Conservation (phyloP, 2,329 filamentous ascomycete genomes). For the Macroventuria anomochaeta region DNA sequence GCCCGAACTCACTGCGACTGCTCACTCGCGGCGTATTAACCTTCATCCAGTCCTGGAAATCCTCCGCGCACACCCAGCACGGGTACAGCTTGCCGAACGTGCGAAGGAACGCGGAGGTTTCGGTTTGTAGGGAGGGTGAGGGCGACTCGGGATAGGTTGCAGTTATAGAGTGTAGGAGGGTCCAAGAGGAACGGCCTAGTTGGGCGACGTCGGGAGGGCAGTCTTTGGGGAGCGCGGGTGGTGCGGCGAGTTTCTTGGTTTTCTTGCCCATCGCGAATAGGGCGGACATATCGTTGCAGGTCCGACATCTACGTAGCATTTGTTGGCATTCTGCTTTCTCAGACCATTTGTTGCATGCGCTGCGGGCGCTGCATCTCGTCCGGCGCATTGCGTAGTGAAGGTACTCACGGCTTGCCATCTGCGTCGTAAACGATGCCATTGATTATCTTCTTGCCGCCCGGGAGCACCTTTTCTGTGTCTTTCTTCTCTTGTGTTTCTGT, state of each 20-base stretch:
- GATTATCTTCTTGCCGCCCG: constrained; percentile 62
- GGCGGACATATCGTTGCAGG: constrained; percentile 68
- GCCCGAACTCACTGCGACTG: constrained; percentile 72
- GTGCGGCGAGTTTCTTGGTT: constrained; percentile 23
- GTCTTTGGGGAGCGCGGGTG: constrained; percentile 60
- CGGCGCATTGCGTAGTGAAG: constrained; percentile 23
- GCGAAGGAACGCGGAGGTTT: constrained; percentile 78
- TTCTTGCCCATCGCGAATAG: constrained; percentile 59
- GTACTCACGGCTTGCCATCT: constrained; percentile 81
- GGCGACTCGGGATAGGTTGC: constrained; percentile 81
- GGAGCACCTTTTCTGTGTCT: constrained; percentile 33
- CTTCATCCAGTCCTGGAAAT: constrained; percentile 83
- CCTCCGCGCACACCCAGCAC: constrained; percentile 93
- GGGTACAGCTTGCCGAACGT: constrained; percentile 89
- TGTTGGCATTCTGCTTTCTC: constrained; percentile 2
- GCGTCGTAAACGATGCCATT: constrained; percentile 78
- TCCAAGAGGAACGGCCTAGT: constrained; percentile 90
- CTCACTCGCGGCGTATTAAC: constrained; percentile 69
- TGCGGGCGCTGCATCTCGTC: neutral
- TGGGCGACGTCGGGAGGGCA: constrained; percentile 90
- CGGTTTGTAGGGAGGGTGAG: constrained; percentile 70
- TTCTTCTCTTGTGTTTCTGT: constrained; percentile 34
- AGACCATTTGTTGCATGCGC: neutral
- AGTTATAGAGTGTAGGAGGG: constrained; percentile 87
- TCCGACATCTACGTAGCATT: constrained; percentile 64